Conservation (phyloP, 805 yeast genomes). For the Ogataea wickerhamii region DNA sequence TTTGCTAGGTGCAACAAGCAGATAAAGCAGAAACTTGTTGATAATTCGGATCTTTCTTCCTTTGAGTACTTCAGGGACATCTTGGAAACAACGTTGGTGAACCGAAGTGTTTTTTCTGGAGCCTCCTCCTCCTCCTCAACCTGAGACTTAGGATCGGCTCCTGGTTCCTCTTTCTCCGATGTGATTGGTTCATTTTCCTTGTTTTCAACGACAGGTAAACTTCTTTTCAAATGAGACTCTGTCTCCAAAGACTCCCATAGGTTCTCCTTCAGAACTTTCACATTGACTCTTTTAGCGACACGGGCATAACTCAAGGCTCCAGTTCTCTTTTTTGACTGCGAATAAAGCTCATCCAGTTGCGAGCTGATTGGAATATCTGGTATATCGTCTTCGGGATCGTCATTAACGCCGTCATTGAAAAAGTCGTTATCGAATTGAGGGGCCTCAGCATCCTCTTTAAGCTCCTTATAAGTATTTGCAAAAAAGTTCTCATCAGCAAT, state of each 20-base stretch:
- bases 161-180: constrained; percentile 2
- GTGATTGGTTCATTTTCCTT: constrained; percentile 6
- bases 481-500: constrained; percentile 50
- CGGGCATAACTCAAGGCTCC: constrained; percentile 40
- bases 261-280: constrained; percentile 43
- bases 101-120: constrained; percentile 17
- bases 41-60: constrained; percentile 39
- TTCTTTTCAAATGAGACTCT: constrained; percentile 24
- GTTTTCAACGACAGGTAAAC: constrained; percentile 28
- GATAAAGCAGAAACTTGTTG: constrained; percentile 50
- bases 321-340: constrained; percentile 18
- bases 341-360: constrained; percentile 14
- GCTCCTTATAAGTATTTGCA: constrained; percentile 44
- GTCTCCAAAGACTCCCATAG: constrained; percentile 39
- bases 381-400: constrained; percentile 36
- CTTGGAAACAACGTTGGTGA: constrained; percentile 35
- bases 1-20: constrained; percentile 49
- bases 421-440: constrained; percentile 10
- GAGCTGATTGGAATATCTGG: constrained; percentile 23
- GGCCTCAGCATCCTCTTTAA: constrained; percentile 11
- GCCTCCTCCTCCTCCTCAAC: constrained; percentile 3
- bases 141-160: constrained; percentile 1
- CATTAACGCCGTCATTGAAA: constrained; percentile 31
- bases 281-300: constrained; percentile 47
- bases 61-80: constrained; percentile 36